phyloP scores from a whole-genome alignment of 495 filamentous ascomycete species.

The Cercophora newfieldiana region DNA sequence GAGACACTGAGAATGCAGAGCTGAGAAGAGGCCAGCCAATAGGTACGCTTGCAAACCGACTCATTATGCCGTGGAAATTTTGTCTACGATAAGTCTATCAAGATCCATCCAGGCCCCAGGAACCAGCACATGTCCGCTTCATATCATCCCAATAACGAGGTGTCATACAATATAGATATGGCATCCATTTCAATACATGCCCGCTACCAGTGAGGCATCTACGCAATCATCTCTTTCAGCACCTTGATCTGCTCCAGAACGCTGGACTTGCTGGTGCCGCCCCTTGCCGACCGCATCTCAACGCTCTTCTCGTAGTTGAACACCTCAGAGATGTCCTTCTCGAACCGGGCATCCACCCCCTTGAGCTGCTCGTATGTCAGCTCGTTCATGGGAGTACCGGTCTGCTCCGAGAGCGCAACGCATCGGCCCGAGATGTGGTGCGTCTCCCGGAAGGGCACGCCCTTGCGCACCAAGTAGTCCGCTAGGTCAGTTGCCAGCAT shows the following conservation, averaged over 20 bases:
- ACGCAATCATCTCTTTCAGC: constrained; percentile 51
- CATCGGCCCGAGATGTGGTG: constrained; percentile 87
- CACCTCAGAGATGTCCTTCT: constrained; percentile 66
- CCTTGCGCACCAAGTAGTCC: constrained; percentile 89
- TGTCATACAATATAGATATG: not conserved
- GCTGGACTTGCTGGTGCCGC: constrained; percentile 74
- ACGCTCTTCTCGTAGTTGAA: constrained; percentile 89
- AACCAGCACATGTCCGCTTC: not conserved
- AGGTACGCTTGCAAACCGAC: not conserved
- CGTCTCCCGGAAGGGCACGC: constrained; percentile 79
- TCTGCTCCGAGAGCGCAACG: constrained; percentile 67
- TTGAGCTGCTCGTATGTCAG: constrained; percentile 67
- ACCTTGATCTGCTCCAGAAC: constrained; percentile 79
- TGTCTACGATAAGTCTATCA: constrained; percentile 11
- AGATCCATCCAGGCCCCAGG: not conserved
- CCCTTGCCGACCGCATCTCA: constrained; percentile 77
- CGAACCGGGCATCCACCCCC: constrained; percentile 73
- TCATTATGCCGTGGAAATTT: constrained; percentile 3
- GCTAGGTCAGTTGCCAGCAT: constrained; percentile 85
- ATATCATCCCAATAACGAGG: not conserved
- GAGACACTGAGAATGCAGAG: not conserved
- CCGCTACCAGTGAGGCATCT: not conserved
- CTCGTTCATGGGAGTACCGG: constrained; percentile 72
- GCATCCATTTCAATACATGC: not conserved
- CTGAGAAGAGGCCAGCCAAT: not conserved